These are phyloP conservation scores for Hibiscus syriacus DNA, from an alignment of 345 rosid genomes.

Conservation along the genomic window DNA sequence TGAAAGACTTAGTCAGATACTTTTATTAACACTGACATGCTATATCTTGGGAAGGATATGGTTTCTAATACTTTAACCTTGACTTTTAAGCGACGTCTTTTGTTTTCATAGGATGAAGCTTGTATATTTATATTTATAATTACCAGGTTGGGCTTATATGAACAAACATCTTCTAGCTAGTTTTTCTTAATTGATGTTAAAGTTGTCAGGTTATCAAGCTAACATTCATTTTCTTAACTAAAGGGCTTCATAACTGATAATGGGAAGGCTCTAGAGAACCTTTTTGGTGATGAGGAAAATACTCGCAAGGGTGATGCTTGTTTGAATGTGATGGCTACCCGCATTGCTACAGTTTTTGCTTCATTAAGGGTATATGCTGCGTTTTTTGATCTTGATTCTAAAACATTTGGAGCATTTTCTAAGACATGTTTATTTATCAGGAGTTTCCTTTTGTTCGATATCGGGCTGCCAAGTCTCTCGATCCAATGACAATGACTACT, in stretches of 20 bases:
- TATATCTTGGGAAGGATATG: not conserved
- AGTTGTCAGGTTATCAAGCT: not conserved
- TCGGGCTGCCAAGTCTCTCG: constrained; percentile 95
- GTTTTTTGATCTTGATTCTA: constrained; percentile 14
- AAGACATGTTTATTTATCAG: constrained; percentile 33
- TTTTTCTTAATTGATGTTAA: constrained; percentile 4
- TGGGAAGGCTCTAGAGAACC: constrained; percentile 84
- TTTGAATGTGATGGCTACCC: constrained; percentile 85
- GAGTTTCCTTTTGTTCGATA: constrained; percentile 93
- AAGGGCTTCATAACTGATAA: constrained; percentile 93
- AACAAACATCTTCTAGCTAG: constrained; percentile 5
- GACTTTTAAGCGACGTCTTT: not conserved
- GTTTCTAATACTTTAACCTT: not conserved
- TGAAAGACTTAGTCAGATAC: not conserved
- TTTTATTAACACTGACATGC: not conserved
- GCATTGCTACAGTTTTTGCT: constrained; percentile 96
- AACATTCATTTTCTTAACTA: constrained; percentile 2
- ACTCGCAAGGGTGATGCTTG: constrained; percentile 71
- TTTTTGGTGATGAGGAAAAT: constrained; percentile 77
- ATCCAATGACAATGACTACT: constrained; percentile 92
- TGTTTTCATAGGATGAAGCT: not conserved
- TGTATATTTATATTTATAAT: not conserved
- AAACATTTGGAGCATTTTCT: constrained; percentile 13
- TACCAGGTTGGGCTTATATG: not conserved
- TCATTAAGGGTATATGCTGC: constrained; percentile 68